Base-by-base conservation (phyloP, 2,329 filamentous ascomycete genomes). In the Pleomassaria siparia region DNA sequence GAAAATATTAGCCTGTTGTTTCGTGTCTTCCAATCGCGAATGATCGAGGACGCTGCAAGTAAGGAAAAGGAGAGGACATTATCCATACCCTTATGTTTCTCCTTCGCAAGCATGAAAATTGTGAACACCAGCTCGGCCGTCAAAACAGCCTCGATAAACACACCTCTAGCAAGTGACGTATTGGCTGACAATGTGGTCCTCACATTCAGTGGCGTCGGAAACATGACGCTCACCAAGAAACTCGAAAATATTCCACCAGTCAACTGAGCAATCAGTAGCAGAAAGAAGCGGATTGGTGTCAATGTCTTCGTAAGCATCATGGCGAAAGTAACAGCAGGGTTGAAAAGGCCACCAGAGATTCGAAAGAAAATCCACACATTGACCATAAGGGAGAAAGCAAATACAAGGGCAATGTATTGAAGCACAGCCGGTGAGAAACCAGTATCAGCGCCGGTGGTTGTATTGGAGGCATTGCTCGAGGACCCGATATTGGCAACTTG, bases 11-110 rank as follows among this genome's bases (percentile, higher is more conserved):
- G 26, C 15, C 5, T 20, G 29, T 13, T 21, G 13, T 25, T 30
- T 55, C 12, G 8, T 28, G 25, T 8, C 12, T 28, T 8, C 25
- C 25, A 28, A 28, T 28, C 25, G 7, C 25, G 25, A 28, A n/a
- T n/a, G 25, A 12, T 28, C 12, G 7, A 28, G 25, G 12, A 28
- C 25, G 12, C 25, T 28, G 12, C 25, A 28, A 12, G 12, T 12
- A 8, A 28, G 25, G 12, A 28, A 7, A 39, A 39, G 15, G 22
- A n/a, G n/a, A 8, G 9, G 29, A 24, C 20, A 37, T 13, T 4
- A n/a, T 1, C 43, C 50, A 32, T 55, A 66, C 62, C 62, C 54
- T 83, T 83, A 60, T 89, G 86, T 72, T 90, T 89, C 66, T 89
- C 85, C 20, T 83, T 81, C 0, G 85, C 85, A 35, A 88, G 73